Percentiles rank a stretch among this genome's conserved stretches.
These are phyloP conservation scores for Oropetium thomaeum DNA, from an alignment of 176 grass and related monocot species.

Conservation along the genomic window DNA sequence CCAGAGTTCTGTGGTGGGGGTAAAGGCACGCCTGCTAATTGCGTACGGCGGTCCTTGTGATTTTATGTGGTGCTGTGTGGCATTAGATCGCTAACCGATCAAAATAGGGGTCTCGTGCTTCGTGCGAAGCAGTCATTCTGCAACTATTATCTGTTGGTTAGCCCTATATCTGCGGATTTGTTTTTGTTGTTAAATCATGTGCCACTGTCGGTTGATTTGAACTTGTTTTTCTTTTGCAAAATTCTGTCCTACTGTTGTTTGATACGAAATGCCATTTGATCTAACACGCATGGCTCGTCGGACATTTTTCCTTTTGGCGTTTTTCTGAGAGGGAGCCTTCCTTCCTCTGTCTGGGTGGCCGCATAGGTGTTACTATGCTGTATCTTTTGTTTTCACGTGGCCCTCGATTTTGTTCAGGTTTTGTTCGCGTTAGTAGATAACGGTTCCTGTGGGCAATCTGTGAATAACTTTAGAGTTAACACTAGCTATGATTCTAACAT, in stretches of 20 bases:
- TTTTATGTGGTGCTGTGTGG: conserved; percentile 44
- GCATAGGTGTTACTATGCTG: background rate
- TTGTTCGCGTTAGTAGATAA: background rate
- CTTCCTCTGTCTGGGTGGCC: background rate
- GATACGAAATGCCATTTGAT: background rate
- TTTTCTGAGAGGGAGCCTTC: background rate
- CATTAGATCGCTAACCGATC: conserved; percentile 5
- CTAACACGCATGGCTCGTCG: background rate
- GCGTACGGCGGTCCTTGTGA: conserved; percentile 41
- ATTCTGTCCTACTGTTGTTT: background rate
- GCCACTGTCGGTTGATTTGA: background rate
- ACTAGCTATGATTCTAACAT: background rate
- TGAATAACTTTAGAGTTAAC: background rate
- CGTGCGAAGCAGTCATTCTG: conserved; percentile 8
- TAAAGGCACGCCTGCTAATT: conserved; percentile 27
- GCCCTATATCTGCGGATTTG: background rate
- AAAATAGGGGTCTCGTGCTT: conserved; percentile 31
- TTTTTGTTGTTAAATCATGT: conserved; percentile 4
- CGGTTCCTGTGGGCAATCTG: background rate
- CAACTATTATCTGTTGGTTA: background rate
- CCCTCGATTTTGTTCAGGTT: background rate
- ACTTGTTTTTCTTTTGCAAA: conserved; percentile 2
- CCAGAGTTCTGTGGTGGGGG: conserved; percentile 3
- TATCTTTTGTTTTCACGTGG: background rate
- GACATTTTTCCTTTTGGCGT: background rate